Evolutionary conservation across 805 yeast genomes (phyloP), one percentile per base, ranked within the genome.

Genomic region (Teunomyces funiuensis): DNA sequence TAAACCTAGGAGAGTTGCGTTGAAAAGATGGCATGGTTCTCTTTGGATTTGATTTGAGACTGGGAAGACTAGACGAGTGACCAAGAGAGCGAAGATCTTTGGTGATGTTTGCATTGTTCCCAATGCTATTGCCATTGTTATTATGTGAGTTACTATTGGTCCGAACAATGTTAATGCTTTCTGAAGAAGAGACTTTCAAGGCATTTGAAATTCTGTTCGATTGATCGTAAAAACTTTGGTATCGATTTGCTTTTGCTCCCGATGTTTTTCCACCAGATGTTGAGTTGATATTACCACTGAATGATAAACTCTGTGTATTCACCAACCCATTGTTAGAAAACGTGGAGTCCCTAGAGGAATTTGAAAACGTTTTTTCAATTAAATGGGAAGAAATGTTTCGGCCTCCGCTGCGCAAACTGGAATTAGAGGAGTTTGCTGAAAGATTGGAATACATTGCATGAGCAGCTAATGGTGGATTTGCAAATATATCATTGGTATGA

Each of bases 211-310:
- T 58, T 28, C 68, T 59, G 37, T 57, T 58, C 6, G 74, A 67
- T 47, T 69, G 74, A 45, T 73, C 74, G 45, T 75, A 73, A 52
- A 73, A 72, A 9, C 66, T 63, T 52, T 75, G 77, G 46, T 74
- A 76, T 37, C 79, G 57, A 20, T 56, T 58, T 1, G 79, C 79
- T 38, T 69, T 65, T 13, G 77, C 77, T 25, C 59, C 69, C 11
- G 65, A 66, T 50, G 61, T 61, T 52, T 60, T 61, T 2, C 47
- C 44, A 4, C 55, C 41, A 2, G 62, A 57, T 2, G 58, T 54
- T 5, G 48, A 37, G 29, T 41, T 53, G 22, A 23, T 15, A n/a
- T 38, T 20, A 6, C 34, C 34, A 34, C 28, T 40, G 10, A 25
- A 33, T 11, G 19, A 13, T 27, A 25, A 27, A n/a, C 20, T 33